Evolutionary conservation across 2,329 filamentous ascomycete genomes (phyloP), one percentile per base, ranked within the genome.

Genomic region (Colletotrichum filicis): DNA sequence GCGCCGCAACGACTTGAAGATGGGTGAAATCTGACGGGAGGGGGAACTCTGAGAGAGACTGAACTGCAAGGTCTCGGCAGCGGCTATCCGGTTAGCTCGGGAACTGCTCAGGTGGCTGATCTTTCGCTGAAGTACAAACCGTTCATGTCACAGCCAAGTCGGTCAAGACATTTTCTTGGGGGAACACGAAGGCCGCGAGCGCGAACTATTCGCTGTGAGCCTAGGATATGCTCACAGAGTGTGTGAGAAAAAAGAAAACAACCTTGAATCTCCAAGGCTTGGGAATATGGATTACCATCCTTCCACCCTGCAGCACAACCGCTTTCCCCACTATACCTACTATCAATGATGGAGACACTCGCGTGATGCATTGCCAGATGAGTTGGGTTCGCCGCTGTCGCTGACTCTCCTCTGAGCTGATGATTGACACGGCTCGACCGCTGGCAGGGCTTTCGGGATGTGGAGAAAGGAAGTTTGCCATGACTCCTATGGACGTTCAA

Each of bases 51-150:
- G 32, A n/a, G 30, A n/a, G 30, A 8, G 42, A 24, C 37, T 42
- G 14, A 19, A 42, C 37, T 42, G 37, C 37, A 14, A 28, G 26
- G 26, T 52, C 66, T 73, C 67, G 71, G 71, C 61, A 61, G 61
- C 66, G 71, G 66, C 35, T 71, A 71, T 71, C 67, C 71, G 71
- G 71, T 71, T 61, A 73, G 49, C 71, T 71, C 66, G 60, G 66
- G 49, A 37, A n/a, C 11, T n/a, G 49, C 24, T 37, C 42, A n/a
- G 26, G 60, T 24, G n/a, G 57, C n/a, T 46, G 59, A 65, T 49
- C 35, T 49, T 49, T 19, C 6, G 19, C 37, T 61, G 28, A n/a
- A 49, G 42, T 60, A 26, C 53, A 61, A 56, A 42, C 66, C 59
- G 19, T 65, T 16, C 60, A 26, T 35, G 70, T 69, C 60, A 46